Evolutionary conservation across 1,139 yeast genomes (phyloP), one percentile per base, ranked within the genome.

Genomic region (Spathaspora sp.): DNA sequence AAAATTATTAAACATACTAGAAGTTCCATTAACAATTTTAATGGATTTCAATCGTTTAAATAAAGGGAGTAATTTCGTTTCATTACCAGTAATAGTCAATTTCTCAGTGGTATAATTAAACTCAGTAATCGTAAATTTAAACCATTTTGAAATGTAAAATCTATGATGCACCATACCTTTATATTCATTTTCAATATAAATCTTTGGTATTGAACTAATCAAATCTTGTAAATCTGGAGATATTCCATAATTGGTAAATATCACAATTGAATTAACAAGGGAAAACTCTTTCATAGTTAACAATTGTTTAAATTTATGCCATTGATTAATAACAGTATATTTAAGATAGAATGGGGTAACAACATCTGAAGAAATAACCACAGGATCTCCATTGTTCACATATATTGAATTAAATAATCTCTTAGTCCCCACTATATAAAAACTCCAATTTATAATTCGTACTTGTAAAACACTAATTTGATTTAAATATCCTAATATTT

Each of bases 321-420:
- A 31, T 13, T 15, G 16, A 24, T 24, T 37, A 37, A 37, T 7
- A 11, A 37, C 39, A 13, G 39, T 37, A 16, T 20, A 37, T 13
- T 24, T 37, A n/a, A 20, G 39, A 18, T 37, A 37, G 16, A 37
- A 37, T 7, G 39, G 39, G 18, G 26, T n/a, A n/a, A 6, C 16
- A n/a, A 34, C 15, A 33, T 41, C 38, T 6, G 10, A 15, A 23
- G 18, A 8, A 16, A 39, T 27, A 10, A 27, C 29, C 16, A 39
- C 13, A 13, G 41, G 41, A 39, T 31, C 20, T 23, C 43, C 43
- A 31, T 41, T 41, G 24, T 31, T 33, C 8, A 41, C 43, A 24
- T 29, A 41, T 31, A 41, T 13, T 2, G 38, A 41, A 8, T 16
- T n/a, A 15, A 41, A 31, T 31, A 41, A 29, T 17, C 23, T 31